Percentiles rank a stretch among this genome's conserved stretches.
Evolutionary conservation across 2,329 filamentous ascomycete species (phyloP).

Genomic region (Scedosporium aurantiacum): DNA sequence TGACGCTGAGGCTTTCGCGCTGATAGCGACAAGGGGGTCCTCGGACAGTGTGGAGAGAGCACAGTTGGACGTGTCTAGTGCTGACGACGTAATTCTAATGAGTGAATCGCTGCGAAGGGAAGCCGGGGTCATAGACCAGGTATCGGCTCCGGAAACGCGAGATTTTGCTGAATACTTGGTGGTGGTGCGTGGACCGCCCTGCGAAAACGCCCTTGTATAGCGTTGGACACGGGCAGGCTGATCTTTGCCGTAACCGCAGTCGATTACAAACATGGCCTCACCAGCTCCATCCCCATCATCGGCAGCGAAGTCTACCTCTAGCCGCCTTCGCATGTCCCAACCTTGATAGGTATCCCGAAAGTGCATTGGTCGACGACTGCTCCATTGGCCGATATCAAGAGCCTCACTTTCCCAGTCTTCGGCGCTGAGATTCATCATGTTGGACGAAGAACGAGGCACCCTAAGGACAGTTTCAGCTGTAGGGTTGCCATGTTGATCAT

Average conservation of each 20-base stretch:
- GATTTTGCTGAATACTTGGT: slow-evolving; percentile 7
- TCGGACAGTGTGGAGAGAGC: slow-evolving; percentile 63
- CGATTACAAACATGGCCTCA: slow-evolving; percentile 65
- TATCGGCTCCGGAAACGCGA: slow-evolving; percentile 34
- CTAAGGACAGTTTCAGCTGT: slow-evolving; percentile 58
- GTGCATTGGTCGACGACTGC: slow-evolving; percentile 61
- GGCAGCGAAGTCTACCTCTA: slow-evolving; percentile 82
- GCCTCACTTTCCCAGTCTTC: slow-evolving; percentile 68
- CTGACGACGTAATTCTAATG: slow-evolving; percentile 60
- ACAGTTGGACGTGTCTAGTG: slow-evolving; percentile 64
- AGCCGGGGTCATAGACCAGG: slow-evolving; percentile 50
- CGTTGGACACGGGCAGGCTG: slow-evolving; percentile 32
- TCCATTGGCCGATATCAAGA: slow-evolving; percentile 66
- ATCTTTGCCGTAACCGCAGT: slow-evolving; percentile 56
- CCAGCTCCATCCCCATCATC: slow-evolving; percentile 68
- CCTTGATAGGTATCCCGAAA: slow-evolving; percentile 69
- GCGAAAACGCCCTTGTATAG: slow-evolving; percentile 24
- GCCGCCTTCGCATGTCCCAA: slow-evolving; percentile 82
- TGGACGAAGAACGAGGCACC: slow-evolving; percentile 66
- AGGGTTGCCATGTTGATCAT: slow-evolving; percentile 43
- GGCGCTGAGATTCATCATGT: slow-evolving; percentile 58
- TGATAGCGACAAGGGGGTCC: slow-evolving; percentile 9
- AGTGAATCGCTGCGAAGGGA: slow-evolving; percentile 18
- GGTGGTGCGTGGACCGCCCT: background rate
- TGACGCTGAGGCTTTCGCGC: background rate